These are phyloP conservation scores for Vitis amurensis DNA, from an alignment of 164 flowering plant species.

Conservation along the genomic window DNA sequence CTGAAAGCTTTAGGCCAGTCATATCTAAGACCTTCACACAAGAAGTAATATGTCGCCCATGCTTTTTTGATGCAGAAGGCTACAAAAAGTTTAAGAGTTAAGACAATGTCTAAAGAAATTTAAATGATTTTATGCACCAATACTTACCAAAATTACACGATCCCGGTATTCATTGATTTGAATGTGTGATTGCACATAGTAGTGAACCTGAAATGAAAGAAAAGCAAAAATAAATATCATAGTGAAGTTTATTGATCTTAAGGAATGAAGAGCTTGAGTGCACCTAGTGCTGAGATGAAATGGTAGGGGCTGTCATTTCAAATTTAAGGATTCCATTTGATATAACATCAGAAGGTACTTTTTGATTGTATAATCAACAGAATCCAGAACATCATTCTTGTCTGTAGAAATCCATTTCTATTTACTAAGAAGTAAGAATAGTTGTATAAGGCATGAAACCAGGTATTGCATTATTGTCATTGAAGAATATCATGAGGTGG, in stretches of 20 bases:
- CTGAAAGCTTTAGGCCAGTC: slow-evolving; percentile 94
- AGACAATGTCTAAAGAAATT: neutral
- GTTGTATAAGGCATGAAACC: no score
- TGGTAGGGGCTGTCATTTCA: neutral
- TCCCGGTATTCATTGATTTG: slow-evolving; percentile 97
- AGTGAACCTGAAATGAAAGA: slow-evolving; percentile 54
- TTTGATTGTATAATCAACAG: neutral
- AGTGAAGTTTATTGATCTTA: neutral
- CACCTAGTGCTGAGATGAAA: neutral
- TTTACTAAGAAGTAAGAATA: no score
- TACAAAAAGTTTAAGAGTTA: slow-evolving; percentile 24
- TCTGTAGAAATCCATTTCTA: no score
- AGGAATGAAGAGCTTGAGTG: neutral
- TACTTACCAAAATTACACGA: slow-evolving; percentile 79
- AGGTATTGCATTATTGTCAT: no score
- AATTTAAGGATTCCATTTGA: neutral
- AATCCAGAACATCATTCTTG: no score
- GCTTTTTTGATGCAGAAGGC: slow-evolving; percentile 78
- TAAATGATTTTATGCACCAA: neutral
- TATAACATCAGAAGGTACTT: neutral
- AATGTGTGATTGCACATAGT: slow-evolving; percentile 95
- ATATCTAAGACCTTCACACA: slow-evolving; percentile 90
- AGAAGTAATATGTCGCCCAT: slow-evolving; percentile 68
- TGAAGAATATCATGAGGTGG: no score
- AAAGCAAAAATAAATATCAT: slow-evolving; percentile 10